Conservation (phyloP, 495 filamentous ascomycete genomes). For the Podospora pseudopauciseta region DNA sequence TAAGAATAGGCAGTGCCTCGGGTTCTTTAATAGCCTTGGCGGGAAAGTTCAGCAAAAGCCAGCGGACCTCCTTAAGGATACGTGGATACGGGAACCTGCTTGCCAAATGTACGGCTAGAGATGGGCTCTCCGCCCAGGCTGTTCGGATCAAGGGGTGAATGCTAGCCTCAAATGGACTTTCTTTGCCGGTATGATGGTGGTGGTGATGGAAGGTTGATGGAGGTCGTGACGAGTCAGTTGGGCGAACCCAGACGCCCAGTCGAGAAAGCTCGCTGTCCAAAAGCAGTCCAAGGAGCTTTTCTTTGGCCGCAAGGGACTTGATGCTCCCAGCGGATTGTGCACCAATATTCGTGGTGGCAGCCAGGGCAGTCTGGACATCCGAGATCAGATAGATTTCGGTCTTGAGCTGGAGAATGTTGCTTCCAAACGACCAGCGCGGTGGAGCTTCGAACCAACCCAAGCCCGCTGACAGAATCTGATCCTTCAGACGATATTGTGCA, state of each 20-base stretch:
- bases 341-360: slow-evolving; percentile 53
- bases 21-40: slow-evolving; percentile 74
- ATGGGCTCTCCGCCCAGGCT: slow-evolving; percentile 81
- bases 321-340: slow-evolving; percentile 50
- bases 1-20: slow-evolving; percentile 75
- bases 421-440: slow-evolving; percentile 92
- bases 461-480: slow-evolving; percentile 77
- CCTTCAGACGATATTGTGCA: slow-evolving; percentile 75
- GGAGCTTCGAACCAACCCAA: slow-evolving; percentile 82
- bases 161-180: slow-evolving; percentile 47
- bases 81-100: slow-evolving; percentile 72
- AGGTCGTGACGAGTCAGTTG: slow-evolving; percentile 55
- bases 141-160: slow-evolving; percentile 63
- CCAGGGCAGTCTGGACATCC: slow-evolving; percentile 67
- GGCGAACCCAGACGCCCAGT: slow-evolving; percentile 85
- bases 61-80: slow-evolving; percentile 70
- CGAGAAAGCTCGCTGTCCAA: slow-evolving; percentile 82
- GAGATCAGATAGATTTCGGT: slow-evolving; percentile 79
- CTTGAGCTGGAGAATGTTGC: slow-evolving; percentile 87
- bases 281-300: slow-evolving; percentile 71
- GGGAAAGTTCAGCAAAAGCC: slow-evolving; percentile 73
- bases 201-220: slow-evolving; percentile 19
- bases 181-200: slow-evolving; percentile 37
- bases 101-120: slow-evolving; percentile 76
- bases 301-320: slow-evolving; percentile 69